Evolutionary conservation across 352 stramenopile species (phyloP), one percentile per base, ranked within the genome.

Genomic region (Blastocystis sp.): DNA sequence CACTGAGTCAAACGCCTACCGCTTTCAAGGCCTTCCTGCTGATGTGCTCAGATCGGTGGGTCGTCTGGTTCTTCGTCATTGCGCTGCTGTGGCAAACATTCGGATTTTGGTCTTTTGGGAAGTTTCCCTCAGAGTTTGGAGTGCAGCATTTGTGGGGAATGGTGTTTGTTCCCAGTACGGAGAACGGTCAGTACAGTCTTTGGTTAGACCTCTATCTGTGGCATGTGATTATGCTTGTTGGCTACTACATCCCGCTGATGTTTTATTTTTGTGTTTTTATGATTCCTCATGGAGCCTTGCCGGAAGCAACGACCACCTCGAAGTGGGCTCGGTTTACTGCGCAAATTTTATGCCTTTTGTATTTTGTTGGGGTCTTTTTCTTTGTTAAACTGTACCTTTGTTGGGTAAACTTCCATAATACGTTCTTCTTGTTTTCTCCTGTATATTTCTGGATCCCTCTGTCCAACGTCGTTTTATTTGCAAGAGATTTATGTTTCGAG

Each of bases 281-380:
- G 70, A 45, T 54, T 65, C 70, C 70, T 3, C 50, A 50, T 20
- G 8, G 20, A 5, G 30, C 39, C 34, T 6, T 56, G 3, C 68
- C 59, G 20, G 59, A 79, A 56, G 53, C 68, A 54, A 39, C 68
- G 4, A 34, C 68, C n/a, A 18, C 41, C 20, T 79, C 41, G 39
- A 34, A 26, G 20, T 63, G 45, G 70, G 9, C 20, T 16, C 70
- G 70, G 0, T 43, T 47, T 11, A 13, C 50, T 34, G 24, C 11
- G 26, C n/a, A 41, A 9, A 4, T 43, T 34, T 20, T 73, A 11
- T 41, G 45, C 45, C 41, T 81, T 26, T 26, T 81, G 9, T 54
- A 81, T 41, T 81, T 81, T 24, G 45, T 81, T 2, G 70, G 70
- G 18, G 39, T 81, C n/a, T 81, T 63, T 47, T 41, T 81, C 55